Evolutionary conservation across 305 asterid species (phyloP).

Genomic region (Caryopteris hybrid): DNA sequence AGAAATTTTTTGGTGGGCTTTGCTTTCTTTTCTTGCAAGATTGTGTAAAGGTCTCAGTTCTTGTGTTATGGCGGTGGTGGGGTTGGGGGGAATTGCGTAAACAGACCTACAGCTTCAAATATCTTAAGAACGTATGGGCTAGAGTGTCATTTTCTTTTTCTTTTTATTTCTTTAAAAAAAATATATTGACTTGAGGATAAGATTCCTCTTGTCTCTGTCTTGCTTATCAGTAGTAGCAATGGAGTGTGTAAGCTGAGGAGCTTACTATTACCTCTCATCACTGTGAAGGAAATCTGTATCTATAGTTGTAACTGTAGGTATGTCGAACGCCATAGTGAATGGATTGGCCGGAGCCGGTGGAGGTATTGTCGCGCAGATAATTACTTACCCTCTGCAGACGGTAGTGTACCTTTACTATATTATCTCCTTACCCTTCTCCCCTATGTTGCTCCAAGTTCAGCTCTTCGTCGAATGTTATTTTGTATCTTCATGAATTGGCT

Average conservation of each 20-base stretch:
- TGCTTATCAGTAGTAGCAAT: neutral
- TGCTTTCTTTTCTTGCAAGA: too few relatives aligned
- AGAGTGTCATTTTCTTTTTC: slow-evolving; percentile 13
- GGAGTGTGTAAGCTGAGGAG: neutral
- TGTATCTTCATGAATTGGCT: neutral
- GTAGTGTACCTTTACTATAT: slow-evolving; percentile 20
- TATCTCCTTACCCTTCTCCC: neutral
- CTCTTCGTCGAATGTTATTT: neutral
- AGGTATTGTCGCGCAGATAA: slow-evolving; percentile 80
- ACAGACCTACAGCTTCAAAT: neutral
- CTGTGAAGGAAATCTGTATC: neutral
- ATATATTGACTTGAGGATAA: slow-evolving; percentile 13
- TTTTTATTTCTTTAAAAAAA: neutral
- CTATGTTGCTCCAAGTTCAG: too few relatives aligned
- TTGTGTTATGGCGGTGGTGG: neutral
- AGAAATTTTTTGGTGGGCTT: too few relatives aligned
- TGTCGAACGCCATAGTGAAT: slow-evolving; percentile 88
- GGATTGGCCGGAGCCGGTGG: slow-evolving; percentile 96
- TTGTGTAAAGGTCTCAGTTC: neutral
- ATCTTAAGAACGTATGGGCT: slow-evolving; percentile 7
- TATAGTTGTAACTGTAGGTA: slow-evolving; percentile 6
- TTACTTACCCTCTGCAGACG: slow-evolving; percentile 87
- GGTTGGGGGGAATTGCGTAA: neutral
- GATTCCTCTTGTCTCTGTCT: neutral
- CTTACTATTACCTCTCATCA: neutral